Conservation (phyloP, 2,329 filamentous ascomycete genomes). For the Proliferodiscus dingleyae region DNA sequence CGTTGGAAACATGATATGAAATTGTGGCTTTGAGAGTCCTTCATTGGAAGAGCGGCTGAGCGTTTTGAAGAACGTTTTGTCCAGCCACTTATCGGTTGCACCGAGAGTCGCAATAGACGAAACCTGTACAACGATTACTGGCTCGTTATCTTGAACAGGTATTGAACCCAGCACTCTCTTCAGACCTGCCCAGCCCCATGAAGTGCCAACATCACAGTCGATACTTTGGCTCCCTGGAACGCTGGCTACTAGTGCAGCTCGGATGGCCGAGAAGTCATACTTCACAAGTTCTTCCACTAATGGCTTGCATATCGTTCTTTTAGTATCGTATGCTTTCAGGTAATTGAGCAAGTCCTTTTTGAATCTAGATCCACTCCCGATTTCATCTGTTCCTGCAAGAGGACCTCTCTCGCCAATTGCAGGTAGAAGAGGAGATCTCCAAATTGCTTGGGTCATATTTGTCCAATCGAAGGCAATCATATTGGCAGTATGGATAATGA, state of each 20-base stretch:
- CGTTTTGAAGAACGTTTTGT: slow-evolving; percentile 54
- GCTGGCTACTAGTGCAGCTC: slow-evolving; percentile 71
- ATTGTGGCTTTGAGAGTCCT: slow-evolving; percentile 38
- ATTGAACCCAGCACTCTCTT: slow-evolving; percentile 53
- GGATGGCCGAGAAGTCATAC: slow-evolving; percentile 67
- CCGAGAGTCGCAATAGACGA: slow-evolving; percentile 82
- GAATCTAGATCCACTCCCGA: slow-evolving; percentile 64
- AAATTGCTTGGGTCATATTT: slow-evolving; percentile 82
- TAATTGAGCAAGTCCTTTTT: slow-evolving; percentile 73
- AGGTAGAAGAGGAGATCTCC: slow-evolving; percentile 69
- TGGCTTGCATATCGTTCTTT: slow-evolving; percentile 45
- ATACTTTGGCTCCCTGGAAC: slow-evolving; percentile 63
- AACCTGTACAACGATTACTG: slow-evolving; percentile 58
- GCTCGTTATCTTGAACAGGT: slow-evolving; percentile 36
- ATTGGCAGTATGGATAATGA: slow-evolving; percentile 85
- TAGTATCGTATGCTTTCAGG: slow-evolving; percentile 61
- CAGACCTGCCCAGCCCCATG: slow-evolving; percentile 75
- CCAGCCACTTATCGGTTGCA: slow-evolving; percentile 65
- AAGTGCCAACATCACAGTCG: slow-evolving; percentile 42
- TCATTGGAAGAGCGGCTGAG: slow-evolving; percentile 34
- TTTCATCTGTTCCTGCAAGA: slow-evolving; percentile 13
- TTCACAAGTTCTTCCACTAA: slow-evolving; percentile 53
- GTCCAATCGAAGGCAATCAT: slow-evolving; percentile 86
- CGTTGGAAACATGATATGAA: slow-evolving; percentile 77
- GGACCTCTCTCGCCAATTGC: neutral